Percentiles rank a stretch among this genome's conserved stretches.
Evolutionary conservation across 2,329 filamentous ascomycete species (phyloP).

Genomic region (Cercospora brassicicola): DNA sequence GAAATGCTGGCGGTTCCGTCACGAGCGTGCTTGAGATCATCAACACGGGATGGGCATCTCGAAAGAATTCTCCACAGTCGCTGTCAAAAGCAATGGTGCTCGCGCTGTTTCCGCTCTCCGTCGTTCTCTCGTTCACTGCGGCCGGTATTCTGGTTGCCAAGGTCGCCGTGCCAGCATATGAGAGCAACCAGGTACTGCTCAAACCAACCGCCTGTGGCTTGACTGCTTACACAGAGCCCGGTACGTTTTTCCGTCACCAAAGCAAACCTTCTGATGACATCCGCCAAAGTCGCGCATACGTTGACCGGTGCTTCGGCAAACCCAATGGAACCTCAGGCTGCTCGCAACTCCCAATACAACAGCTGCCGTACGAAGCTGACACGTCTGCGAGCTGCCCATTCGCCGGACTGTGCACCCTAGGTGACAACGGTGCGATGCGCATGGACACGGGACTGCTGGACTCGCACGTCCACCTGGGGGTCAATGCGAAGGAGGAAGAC

Average conservation of each 20-base stretch:
- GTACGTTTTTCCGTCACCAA: neutral
- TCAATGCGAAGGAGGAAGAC: neutral
- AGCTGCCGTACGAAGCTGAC: neutral
- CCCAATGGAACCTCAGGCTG: constrained; percentile 8
- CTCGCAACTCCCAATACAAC: constrained; percentile 3
- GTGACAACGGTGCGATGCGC: neutral
- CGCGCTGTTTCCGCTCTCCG: neutral
- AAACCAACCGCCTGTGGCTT: neutral
- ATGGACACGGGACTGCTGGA: neutral
- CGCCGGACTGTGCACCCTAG: neutral
- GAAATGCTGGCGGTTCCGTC: neutral
- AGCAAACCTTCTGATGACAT: neutral
- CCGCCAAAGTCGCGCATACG: neutral
- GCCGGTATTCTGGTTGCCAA: constrained; percentile 12
- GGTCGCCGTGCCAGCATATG: constrained; percentile 4
- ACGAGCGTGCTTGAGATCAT: neutral
- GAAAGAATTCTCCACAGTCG: neutral
- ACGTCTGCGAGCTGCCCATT: neutral
- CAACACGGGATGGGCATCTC: neutral
- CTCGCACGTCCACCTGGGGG: neutral
- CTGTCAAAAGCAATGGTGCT: neutral
- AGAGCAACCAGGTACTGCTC: constrained; percentile 6
- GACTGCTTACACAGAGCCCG: neutral
- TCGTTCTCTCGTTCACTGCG: constrained; percentile 13
- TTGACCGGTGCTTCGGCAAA: neutral